These are phyloP conservation scores for Ganoderma meredithae DNA, from an alignment of 1,284 basidiomycete genomes.

Conservation along the genomic window DNA sequence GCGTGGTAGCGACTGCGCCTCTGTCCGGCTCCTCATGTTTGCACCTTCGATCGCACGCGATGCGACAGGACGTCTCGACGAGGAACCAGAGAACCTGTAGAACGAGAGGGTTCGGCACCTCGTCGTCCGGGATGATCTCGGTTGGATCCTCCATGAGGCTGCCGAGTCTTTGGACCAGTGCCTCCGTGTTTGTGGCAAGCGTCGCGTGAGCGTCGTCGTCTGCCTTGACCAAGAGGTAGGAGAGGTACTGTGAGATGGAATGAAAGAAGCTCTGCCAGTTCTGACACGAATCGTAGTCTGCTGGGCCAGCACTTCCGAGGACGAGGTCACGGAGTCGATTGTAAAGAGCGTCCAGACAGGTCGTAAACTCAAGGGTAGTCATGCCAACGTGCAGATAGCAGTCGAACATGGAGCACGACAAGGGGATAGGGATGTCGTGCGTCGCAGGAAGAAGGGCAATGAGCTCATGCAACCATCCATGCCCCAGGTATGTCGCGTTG, in stretches of 20 bases:
- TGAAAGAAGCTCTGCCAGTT: conserved; percentile 38
- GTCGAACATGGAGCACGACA: conserved; percentile 29
- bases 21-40: conserved; percentile 35
- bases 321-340: conserved; percentile 42
- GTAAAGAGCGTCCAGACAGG: conserved; percentile 32
- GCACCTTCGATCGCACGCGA: conserved; percentile 37
- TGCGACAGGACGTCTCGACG: conserved; percentile 62
- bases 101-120: conserved; percentile 49
- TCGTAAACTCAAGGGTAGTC: conserved; percentile 34
- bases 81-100: conserved; percentile 63
- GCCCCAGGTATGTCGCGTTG: conserved; percentile 57
- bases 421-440: conserved; percentile 18
- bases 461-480: conserved; percentile 65
- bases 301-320: conserved; percentile 46
- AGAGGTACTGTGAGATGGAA: conserved; percentile 35
- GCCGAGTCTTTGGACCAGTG: conserved; percentile 50
- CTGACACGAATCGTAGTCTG: conserved; percentile 43
- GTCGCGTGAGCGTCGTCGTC: conserved; percentile 26
- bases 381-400: conserved; percentile 32
- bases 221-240: conserved; percentile 35
- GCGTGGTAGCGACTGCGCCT: conserved; percentile 35
- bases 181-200: conserved; percentile 46
- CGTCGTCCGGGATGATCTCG: conserved; percentile 35
- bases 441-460: conserved; percentile 21
- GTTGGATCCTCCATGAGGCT: conserved; percentile 32